Base-by-base conservation (phyloP, 768 basidiomycete species). In the Filobasidium floriforme region DNA sequence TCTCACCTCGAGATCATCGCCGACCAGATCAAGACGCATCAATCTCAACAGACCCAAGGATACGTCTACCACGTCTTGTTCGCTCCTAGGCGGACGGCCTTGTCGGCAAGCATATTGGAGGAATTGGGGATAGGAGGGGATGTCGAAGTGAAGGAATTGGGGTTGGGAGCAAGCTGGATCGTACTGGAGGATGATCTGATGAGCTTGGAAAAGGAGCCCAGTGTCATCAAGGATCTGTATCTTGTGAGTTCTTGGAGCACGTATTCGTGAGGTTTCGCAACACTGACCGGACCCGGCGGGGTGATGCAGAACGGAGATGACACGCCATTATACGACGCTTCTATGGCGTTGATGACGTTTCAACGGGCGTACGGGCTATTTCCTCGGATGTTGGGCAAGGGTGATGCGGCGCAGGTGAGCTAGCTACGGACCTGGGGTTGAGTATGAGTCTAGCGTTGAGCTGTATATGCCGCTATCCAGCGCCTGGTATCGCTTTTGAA, bases 71-170 rank as follows among this genome's bases (percentile, higher is more conserved):
- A 88, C 26, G 77, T 98, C 41, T 80, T 99, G 29, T 84, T 96
- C 54, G 89, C 92, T 0, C 96, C 96, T 10, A 83, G 93, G 46
- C 81, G 85, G 43, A 98, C 96, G 1, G 88, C 88, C 6, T 83
- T 98, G 9, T 90, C 93, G 61, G 85, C 86, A 41, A 85, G 87
- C 64, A 87, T 92, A 69, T 80, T 99, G 52, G 92, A 97, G 73
- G 93, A 98, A 75, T 89, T 96, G 73, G 96, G 94, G n/a, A 93
- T 99, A 0, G 83, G 93, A 18, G 96, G 96, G n/a, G 93, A 97
- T 73, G 82, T 99, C 54, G 87, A 85, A 9, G 85, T 98, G 26
- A 55, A 55, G 22, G 65, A 90, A 32, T 94, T 91, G 79, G 90
- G 90, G 76, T 83, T 99, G 26, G 92, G 93, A 72, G 22, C 54